Base-by-base conservation (phyloP, 2,329 filamentous ascomycete species). In the Cercospora zeae-maydis region DNA sequence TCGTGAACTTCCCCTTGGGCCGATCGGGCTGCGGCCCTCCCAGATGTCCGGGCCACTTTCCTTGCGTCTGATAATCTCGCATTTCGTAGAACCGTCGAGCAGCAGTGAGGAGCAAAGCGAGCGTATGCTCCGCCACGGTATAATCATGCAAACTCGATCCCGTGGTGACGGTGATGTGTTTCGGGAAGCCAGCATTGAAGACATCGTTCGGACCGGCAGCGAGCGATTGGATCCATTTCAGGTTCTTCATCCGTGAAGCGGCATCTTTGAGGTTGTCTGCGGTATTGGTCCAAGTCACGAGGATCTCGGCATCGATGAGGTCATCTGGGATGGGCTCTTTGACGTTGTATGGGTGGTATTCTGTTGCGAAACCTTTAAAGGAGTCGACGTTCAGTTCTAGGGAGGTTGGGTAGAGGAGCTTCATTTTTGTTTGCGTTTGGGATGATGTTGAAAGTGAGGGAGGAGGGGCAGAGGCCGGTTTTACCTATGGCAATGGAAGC, bases 161-260 rank as follows among this genome's bases (percentile, higher is more conserved):
- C 13, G 86, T 88, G 45, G 83, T 86, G 58, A 88, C 77, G n/a
- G 85, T 77, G 58, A 77, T 77, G 58, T 78, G 72, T 9, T 78
- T 69, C 71, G 85, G 81, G 74, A 88, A 88, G 61, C 86, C 86
- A 27, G 85, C 86, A 57, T 72, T 74, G 16, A 88, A 81, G 14
- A 88, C 85, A 71, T 88, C 86, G 73, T 88, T 88, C 68, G 86
- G 86, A 0, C 86, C 86, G 0, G 86, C 86, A 36, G 86, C 86
- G 34, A 88, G 84, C 0, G 84, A 86, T 71, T 88, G 86, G 74
- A 88, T 88, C 85, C 86, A 88, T 67, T 79, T 79, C 13, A 88
- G 79, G 42, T 84, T 83, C 61, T 79, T 82, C 73, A 88, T 78
- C 63, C 82, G 81, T 56, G 72, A 67, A 1, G 81, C 82, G 54